Conservation (phyloP, 176 grass and related monocot genomes). For the Aegilops longissima region DNA sequence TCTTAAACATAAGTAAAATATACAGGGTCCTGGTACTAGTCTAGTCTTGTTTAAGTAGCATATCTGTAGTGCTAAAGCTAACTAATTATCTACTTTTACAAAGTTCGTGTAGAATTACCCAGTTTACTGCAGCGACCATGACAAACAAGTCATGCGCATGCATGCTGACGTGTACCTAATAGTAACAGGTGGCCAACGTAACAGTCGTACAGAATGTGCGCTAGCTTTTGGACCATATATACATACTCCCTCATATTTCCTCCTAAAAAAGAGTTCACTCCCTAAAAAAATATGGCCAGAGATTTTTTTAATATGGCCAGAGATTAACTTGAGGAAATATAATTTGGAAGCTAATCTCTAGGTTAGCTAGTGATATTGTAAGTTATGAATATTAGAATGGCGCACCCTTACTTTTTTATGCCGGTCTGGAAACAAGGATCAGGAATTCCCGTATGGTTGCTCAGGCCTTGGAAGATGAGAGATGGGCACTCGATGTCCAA, state of each 20-base stretch:
- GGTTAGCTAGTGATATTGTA: not conserved
- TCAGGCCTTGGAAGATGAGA: too few relatives aligned
- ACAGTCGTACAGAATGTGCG: not conserved
- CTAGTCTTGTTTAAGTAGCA: not conserved
- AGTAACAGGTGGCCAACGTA: not conserved
- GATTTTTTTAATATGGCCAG: too few relatives aligned
- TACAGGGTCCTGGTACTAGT: not conserved
- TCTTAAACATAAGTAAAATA: constrained; percentile 14
- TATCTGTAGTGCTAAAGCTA: not conserved
- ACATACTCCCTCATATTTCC: too few relatives aligned
- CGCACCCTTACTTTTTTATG: too few relatives aligned
- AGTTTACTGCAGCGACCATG: not conserved
- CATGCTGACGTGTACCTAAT: not conserved
- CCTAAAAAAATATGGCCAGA: too few relatives aligned
- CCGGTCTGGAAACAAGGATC: too few relatives aligned
- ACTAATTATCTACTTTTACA: not conserved
- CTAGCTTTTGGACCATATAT: not conserved
- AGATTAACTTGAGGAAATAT: not conserved
- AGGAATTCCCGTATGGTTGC: too few relatives aligned
- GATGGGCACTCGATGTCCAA: too few relatives aligned
- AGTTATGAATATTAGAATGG: not conserved
- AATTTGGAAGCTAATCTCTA: not conserved
- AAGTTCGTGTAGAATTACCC: not conserved
- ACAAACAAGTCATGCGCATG: not conserved
- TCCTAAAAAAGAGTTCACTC: too few relatives aligned